Conservation (phyloP, 495 filamentous ascomycete species). For the Penicillium taxi region DNA sequence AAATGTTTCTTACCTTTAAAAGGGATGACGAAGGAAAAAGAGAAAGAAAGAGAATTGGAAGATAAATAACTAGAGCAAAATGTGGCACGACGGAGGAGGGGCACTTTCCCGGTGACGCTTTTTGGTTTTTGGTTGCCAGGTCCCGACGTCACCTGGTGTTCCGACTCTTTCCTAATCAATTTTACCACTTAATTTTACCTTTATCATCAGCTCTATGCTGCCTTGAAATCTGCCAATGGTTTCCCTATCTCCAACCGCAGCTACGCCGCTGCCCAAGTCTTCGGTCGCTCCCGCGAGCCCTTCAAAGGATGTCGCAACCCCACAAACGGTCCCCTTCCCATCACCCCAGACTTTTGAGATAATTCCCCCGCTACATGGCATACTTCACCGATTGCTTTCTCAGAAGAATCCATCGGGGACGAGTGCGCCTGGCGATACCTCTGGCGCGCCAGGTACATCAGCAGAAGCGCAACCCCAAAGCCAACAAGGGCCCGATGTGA, state of each 20-base stretch:
- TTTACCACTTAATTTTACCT: constrained; percentile 14
- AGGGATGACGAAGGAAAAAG: constrained; percentile 18
- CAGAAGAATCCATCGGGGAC: constrained; percentile 12
- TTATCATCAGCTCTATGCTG: constrained; percentile 14
- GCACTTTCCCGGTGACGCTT: constrained; percentile 36
- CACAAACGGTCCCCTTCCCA: constrained; percentile 44
- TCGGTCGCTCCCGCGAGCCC: constrained; percentile 37
- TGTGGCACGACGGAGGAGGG: constrained; percentile 21
- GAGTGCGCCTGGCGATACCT: constrained; percentile 17
- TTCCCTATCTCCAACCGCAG: constrained; percentile 31
- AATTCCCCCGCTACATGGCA: constrained; percentile 68
- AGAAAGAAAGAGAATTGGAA: constrained; percentile 13
- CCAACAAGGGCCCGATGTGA: constrained; percentile 22
- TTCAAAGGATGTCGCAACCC: constrained; percentile 33
- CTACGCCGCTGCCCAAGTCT: constrained; percentile 33
- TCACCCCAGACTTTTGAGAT: constrained; percentile 66
- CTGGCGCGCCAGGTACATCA: constrained; percentile 18
- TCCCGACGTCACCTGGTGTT: constrained; percentile 29
- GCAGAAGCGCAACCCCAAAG: constrained; percentile 17
- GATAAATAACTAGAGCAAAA: constrained; percentile 18
- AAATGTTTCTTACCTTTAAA: constrained; percentile 13
- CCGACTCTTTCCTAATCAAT: constrained; percentile 36
- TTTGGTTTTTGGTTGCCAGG: no score
- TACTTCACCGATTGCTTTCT: constrained; percentile 64
- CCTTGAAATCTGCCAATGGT: constrained; percentile 21